A percentile compares a stretch with the other conserved stretches of the same genome.
Evolutionary conservation across 106 monocot species (phyloP).

Genomic region (Platanthera zijinensis): DNA sequence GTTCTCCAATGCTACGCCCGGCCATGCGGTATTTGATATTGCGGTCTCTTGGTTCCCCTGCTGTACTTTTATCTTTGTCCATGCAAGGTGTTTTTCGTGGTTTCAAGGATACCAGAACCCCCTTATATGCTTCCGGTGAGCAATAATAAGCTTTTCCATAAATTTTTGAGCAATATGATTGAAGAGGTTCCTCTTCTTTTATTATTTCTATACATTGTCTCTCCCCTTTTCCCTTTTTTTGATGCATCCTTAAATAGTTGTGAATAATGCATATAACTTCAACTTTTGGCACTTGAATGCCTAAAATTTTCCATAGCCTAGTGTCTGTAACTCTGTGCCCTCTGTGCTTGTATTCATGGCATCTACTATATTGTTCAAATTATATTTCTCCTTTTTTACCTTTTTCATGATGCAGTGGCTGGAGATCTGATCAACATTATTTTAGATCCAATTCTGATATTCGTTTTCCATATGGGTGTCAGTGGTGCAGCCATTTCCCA

Average conservation of each 20-base stretch:
- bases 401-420: constrained; percentile 34
- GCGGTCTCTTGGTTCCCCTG: constrained; percentile 53
- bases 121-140: constrained; percentile 57
- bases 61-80: constrained; percentile 55
- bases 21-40: constrained; percentile 46
- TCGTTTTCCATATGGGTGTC: constrained; percentile 49
- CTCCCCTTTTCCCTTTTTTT: not conserved
- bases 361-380: not conserved
- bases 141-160: not conserved
- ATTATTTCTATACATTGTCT: not conserved
- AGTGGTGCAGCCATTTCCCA: constrained; percentile 84
- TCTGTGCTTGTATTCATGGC: not conserved
- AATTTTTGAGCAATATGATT: constrained; percentile 1
- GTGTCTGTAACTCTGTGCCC: not conserved
- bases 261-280: not conserved
- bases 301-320: no score
- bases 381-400: not conserved
- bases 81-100: constrained; percentile 76
- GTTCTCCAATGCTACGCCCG: constrained; percentile 44
- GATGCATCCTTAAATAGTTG: not conserved
- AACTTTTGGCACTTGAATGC: no score
- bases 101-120: constrained; percentile 63
- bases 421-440: constrained; percentile 74
- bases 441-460: constrained; percentile 78
- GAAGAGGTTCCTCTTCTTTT: not conserved